phyloP scores from a whole-genome alignment of 2,329 filamentous ascomycete genomes.

The Botrytis sinoallii region DNA sequence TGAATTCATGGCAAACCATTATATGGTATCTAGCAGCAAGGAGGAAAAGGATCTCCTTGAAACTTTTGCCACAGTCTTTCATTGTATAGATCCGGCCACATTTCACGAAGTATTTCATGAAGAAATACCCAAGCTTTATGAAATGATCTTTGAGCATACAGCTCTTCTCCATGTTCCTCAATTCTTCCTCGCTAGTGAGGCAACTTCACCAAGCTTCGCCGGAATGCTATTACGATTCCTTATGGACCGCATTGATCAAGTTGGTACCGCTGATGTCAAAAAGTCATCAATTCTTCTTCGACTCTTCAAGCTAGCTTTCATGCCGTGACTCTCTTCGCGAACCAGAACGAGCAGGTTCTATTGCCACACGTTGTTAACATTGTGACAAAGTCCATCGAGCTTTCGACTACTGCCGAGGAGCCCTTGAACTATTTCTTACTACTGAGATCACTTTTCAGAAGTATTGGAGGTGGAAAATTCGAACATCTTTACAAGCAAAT shows the following conservation, averaged over 20 bases:
- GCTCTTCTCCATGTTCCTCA: slow-evolving; percentile 92
- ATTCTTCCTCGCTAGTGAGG: slow-evolving; percentile 98
- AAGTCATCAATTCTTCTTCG: slow-evolving; percentile 90
- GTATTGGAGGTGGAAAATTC: slow-evolving; percentile 95
- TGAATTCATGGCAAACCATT: slow-evolving; percentile 91
- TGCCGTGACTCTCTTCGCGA: slow-evolving; percentile 95
- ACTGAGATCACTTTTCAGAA: slow-evolving; percentile 86
- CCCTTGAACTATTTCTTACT: slow-evolving; percentile 99
- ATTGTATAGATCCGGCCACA: slow-evolving; percentile 95
- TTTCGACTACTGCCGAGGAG: slow-evolving; percentile 92
- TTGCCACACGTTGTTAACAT: slow-evolving; percentile 96
- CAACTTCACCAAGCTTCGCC: slow-evolving; percentile 94
- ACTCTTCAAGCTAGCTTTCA: slow-evolving; percentile 97
- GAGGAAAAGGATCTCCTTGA: slow-evolving; percentile 97
- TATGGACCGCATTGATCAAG: slow-evolving; percentile 94
- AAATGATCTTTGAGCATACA: slow-evolving; percentile 97
- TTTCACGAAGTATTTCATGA: slow-evolving; percentile 98
- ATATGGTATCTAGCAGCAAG: slow-evolving; percentile 88
- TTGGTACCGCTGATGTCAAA: slow-evolving; percentile 86
- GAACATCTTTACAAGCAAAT: slow-evolving; percentile 99
- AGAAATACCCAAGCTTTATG: slow-evolving; percentile 93
- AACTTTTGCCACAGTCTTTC: slow-evolving; percentile 96
- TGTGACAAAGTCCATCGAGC: slow-evolving; percentile 92
- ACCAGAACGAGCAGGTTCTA: slow-evolving; percentile 92
- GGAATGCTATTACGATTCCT: slow-evolving; percentile 97